Conservation (phyloP, 2,329 filamentous ascomycete species). For the Paracoccidioides lutzii region DNA sequence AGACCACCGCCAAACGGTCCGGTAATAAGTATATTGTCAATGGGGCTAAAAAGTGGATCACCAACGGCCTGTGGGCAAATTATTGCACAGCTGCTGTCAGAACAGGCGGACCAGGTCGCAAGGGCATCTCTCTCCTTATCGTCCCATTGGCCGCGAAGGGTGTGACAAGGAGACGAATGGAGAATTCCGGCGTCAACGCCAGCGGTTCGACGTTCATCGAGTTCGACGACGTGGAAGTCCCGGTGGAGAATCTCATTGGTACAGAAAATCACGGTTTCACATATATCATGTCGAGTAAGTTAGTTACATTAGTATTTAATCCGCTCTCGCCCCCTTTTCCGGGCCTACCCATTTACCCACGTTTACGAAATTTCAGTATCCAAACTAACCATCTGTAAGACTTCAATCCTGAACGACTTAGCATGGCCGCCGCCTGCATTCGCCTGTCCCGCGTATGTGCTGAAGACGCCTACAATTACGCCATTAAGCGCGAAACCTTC, state of each 20-base stretch:
- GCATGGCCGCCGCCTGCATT: constrained; percentile 51
- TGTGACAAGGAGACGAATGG: constrained; percentile 42
- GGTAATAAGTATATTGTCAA: constrained; percentile 49
- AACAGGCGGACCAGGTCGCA: constrained; percentile 42
- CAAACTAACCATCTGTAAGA: constrained; percentile 24
- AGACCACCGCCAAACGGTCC: constrained; percentile 44
- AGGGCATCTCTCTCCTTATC: constrained; percentile 46
- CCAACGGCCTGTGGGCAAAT: constrained; percentile 47
- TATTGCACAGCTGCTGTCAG: constrained; percentile 51
- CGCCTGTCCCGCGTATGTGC: constrained; percentile 50
- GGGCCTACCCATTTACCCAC: constrained; percentile 26
- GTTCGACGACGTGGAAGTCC: constrained; percentile 59
- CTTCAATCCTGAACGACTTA: constrained; percentile 64
- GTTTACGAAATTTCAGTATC: neutral
- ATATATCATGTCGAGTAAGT: constrained; percentile 54
- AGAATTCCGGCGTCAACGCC: constrained; percentile 54
- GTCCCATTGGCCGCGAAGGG: constrained; percentile 41
- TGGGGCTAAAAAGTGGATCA: constrained; percentile 58
- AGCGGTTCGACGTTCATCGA: constrained; percentile 54
- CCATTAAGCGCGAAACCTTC: constrained; percentile 51
- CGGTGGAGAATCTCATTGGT: constrained; percentile 55
- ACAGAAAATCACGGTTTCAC: constrained; percentile 57
- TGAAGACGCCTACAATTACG: constrained; percentile 48
- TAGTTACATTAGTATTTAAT: neutral
- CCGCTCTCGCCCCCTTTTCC: constrained; percentile 4